Conservation (phyloP, 345 rosid species). For the Cardamine resedifolia region DNA sequence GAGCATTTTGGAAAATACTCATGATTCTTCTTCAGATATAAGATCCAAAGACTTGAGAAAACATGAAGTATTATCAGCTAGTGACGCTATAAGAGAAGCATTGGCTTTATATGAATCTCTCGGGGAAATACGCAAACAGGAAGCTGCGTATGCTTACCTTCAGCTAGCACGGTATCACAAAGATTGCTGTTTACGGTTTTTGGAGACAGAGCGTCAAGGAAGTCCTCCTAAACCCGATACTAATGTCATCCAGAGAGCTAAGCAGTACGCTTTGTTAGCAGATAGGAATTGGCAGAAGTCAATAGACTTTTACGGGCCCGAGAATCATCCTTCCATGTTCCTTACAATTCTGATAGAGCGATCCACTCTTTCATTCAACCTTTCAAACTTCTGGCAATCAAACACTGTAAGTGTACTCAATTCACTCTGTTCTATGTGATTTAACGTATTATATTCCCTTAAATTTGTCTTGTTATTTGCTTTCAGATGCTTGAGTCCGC, state of each 20-base stretch:
- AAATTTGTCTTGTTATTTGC: neutral
- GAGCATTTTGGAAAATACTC: conserved; percentile 41
- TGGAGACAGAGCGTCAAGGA: conserved; percentile 47
- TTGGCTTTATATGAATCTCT: conserved; percentile 73
- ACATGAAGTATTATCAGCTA: conserved; percentile 67
- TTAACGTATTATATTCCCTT: neutral
- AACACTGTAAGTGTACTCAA: conserved; percentile 50
- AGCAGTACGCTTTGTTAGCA: conserved; percentile 81
- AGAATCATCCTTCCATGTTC: conserved; percentile 73
- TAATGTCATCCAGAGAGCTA: conserved; percentile 56
- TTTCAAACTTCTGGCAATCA: conserved; percentile 54
- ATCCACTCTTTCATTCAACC: conserved; percentile 59
- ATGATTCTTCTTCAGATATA: conserved; percentile 30
- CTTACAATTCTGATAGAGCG: conserved; percentile 70
- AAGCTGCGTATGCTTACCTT: conserved; percentile 80
- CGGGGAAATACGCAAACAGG: conserved; percentile 79
- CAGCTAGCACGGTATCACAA: conserved; percentile 88
- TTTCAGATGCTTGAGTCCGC: conserved; percentile 81
- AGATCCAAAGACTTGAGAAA: conserved; percentile 48
- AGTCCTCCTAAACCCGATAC: conserved; percentile 50
- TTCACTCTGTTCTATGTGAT: neutral
- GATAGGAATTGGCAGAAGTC: conserved; percentile 89
- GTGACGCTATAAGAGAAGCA: conserved; percentile 92
- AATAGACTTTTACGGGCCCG: conserved; percentile 68
- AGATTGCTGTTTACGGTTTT: conserved; percentile 69